These are phyloP conservation scores for Salix purpurea DNA, from an alignment of 345 rosid species.

Conservation along the genomic window DNA sequence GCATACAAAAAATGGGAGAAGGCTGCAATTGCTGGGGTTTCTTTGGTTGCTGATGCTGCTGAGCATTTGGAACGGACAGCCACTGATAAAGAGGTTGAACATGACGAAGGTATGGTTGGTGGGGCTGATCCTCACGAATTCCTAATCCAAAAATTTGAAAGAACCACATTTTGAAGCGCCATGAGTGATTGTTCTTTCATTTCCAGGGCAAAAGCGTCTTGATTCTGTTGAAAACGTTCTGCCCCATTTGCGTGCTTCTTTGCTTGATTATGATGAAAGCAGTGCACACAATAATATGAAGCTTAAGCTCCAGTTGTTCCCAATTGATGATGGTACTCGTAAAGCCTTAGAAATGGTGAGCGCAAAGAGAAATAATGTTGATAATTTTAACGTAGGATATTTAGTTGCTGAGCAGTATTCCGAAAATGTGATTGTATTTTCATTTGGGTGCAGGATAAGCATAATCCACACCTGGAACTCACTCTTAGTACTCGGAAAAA, in stretches of 20 bases:
- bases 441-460: conserved; percentile 70
- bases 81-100: conserved; percentile 49
- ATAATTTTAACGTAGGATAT: conserved; percentile 15
- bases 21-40: conserved; percentile 98
- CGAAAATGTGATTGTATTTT: conserved; percentile 18
- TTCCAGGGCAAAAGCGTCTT: conserved; percentile 38
- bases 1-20: conserved; percentile 94
- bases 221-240: conserved; percentile 41
- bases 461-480: conserved; percentile 93
- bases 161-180: conserved; percentile 9
- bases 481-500: conserved; percentile 91
- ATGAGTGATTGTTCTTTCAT: conserved; percentile 13
- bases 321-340: conserved; percentile 86
- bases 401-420: conserved; percentile 8
- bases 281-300: conserved; percentile 49
- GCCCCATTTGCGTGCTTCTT: conserved; percentile 38
- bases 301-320: conserved; percentile 93
- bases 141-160: conserved; percentile 15
- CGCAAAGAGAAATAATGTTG: conserved; percentile 10
- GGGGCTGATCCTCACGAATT: conserved; percentile 18
- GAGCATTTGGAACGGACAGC: conserved; percentile 84
- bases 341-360: conserved; percentile 88
- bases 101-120: conserved; percentile 40
- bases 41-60: conserved; percentile 99
- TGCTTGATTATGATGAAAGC: conserved; percentile 48